Conservation (phyloP, 2,329 filamentous ascomycete genomes). For the Botrytis byssoidea region DNA sequence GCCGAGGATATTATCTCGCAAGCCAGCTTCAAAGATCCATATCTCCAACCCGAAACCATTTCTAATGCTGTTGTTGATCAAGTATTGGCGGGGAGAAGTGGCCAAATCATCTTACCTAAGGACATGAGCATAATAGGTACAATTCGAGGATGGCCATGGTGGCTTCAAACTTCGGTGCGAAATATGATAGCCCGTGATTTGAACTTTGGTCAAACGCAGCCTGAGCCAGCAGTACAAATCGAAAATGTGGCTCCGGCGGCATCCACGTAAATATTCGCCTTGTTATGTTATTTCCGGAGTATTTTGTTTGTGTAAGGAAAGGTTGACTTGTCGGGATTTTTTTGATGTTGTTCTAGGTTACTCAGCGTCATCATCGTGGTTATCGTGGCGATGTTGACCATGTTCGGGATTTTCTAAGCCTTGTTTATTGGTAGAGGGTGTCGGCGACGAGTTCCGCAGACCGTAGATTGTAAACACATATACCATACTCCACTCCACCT, state of each 20-base stretch:
- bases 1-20: constrained; percentile 53
- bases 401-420: neutral
- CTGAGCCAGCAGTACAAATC: neutral
- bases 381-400: neutral
- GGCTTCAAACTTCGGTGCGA: constrained; percentile 31
- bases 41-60: constrained; percentile 60
- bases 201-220: neutral
- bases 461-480: neutral
- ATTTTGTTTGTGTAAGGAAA: neutral
- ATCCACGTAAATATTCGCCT: constrained; percentile 15
- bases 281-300: neutral
- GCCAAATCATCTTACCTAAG: constrained; percentile 55
- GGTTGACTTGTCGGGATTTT: neutral
- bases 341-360: constrained; percentile 6
- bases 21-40: constrained; percentile 48
- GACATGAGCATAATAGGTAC: constrained; percentile 20
- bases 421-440: neutral
- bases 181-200: constrained; percentile 27
- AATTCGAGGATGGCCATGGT: constrained; percentile 34
- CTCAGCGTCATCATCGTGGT: constrained; percentile 9
- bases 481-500: neutral
- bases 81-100: constrained; percentile 51
- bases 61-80: constrained; percentile 59
- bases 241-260: neutral
- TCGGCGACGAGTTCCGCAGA: neutral